These are phyloP conservation scores for Microbotryum lychnidis-dioicae DNA, from an alignment of 1,284 basidiomycete genomes.

Conservation along the genomic window DNA sequence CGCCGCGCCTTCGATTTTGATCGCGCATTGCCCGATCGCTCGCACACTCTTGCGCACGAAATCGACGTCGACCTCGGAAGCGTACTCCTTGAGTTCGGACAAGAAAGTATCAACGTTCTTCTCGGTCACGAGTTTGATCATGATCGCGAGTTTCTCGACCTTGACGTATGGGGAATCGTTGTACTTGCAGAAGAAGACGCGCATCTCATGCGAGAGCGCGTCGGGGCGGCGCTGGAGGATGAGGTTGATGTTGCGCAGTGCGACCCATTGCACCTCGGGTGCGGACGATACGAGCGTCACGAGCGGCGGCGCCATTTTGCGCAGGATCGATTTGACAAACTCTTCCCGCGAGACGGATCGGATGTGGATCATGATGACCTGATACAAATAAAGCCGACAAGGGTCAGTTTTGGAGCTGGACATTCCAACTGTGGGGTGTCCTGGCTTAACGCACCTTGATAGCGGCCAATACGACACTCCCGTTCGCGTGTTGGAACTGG, in stretches of 20 bases:
- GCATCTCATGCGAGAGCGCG: conserved; percentile 87
- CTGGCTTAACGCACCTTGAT: conserved; percentile 58
- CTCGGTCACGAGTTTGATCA: conserved; percentile 86
- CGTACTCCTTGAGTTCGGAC: conserved; percentile 95
- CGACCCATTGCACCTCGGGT: conserved; percentile 85
- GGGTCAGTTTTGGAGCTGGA: background rate
- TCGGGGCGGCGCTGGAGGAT: conserved; percentile 87
- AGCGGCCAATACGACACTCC: conserved; percentile 86
- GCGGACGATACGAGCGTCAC: conserved; percentile 54
- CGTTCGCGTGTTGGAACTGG: conserved; percentile 96
- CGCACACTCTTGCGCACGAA: conserved; percentile 91
- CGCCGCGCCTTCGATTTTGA: conserved; percentile 85
- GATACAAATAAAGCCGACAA: background rate
- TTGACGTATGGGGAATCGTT: conserved; percentile 98
- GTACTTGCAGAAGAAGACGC: conserved; percentile 99
- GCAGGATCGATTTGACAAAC: conserved; percentile 72
- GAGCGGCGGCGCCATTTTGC: conserved; percentile 96
- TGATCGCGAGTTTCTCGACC: conserved; percentile 95
- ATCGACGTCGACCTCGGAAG: conserved; percentile 96
- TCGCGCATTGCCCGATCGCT: conserved; percentile 90
- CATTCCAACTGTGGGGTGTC: background rate
- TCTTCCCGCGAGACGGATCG: conserved; percentile 74
- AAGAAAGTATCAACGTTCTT: conserved; percentile 89
- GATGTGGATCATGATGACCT: conserved; percentile 98
- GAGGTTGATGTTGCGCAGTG: conserved; percentile 90